Percentiles rank a stretch among this genome's conserved stretches.
These are phyloP conservation scores for Mediolabrus comicus DNA, from an alignment of 108 stramenopile genomes.

Conservation along the genomic window DNA sequence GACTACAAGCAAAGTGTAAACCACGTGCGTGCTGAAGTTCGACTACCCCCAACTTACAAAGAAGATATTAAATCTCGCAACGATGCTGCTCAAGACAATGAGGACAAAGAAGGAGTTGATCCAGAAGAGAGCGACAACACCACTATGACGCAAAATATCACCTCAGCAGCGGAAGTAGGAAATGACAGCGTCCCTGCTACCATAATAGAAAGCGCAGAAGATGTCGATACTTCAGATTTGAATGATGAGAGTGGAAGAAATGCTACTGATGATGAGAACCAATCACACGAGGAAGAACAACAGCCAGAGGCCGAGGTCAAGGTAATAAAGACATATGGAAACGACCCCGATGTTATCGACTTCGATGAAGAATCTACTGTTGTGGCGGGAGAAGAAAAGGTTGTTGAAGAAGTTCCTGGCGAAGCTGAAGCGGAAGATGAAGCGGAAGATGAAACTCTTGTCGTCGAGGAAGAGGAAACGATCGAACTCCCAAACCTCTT, in stretches of 20 bases:
- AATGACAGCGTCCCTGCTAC: background rate
- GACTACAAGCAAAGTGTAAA: conserved; percentile 17
- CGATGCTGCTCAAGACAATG: background rate
- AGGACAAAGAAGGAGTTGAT: background rate
- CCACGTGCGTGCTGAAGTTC: background rate
- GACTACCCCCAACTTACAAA: background rate
- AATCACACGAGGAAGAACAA: background rate
- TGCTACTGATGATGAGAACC: background rate
- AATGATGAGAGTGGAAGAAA: background rate
- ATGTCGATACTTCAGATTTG: background rate
- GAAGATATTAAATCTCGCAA: background rate
- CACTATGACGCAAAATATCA: background rate
- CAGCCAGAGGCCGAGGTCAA: background rate
- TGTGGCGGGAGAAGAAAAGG: background rate
- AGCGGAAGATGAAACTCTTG: conserved; percentile 2
- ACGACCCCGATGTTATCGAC: background rate
- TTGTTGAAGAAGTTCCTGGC: background rate
- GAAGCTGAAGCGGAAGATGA: background rate
- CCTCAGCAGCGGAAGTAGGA: conserved; percentile 1
- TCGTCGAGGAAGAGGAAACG: conserved; percentile 6
- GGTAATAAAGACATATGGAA: background rate
- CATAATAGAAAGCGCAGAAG: background rate
- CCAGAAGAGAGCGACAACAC: background rate
- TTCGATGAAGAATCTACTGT: background rate
- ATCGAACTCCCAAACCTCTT: conserved; percentile 29